A percentile compares a stretch with the other conserved stretches of the same genome.
Evolutionary conservation across 805 yeast species (phyloP).

Genomic region (Ogataea henricii): DNA sequence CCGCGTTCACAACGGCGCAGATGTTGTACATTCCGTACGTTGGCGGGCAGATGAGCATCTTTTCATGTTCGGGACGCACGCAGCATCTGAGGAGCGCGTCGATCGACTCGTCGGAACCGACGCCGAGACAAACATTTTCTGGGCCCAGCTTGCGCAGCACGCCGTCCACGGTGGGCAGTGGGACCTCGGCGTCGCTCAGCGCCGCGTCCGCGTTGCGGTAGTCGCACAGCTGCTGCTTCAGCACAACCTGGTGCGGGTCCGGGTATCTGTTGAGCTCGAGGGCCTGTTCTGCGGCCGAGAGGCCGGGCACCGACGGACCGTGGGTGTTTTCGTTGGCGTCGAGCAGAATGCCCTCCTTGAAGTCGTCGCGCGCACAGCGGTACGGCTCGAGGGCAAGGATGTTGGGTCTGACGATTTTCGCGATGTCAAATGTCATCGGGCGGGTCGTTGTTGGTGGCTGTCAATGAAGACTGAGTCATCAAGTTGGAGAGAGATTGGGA

Average conservation of each 20-base stretch:
- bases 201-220: slow-evolving; percentile 62
- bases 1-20: slow-evolving; percentile 88
- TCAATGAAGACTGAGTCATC: too few species aligned
- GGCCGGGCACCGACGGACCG: slow-evolving; percentile 70
- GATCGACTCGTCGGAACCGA: slow-evolving; percentile 95
- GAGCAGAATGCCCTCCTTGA: slow-evolving; percentile 79
- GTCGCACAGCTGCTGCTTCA: slow-evolving; percentile 70
- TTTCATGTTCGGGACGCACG: slow-evolving; percentile 81
- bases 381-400: slow-evolving; percentile 84
- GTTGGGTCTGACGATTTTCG: slow-evolving; percentile 77
- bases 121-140: slow-evolving; percentile 86
- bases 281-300: slow-evolving; percentile 45
- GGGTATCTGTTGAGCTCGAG: slow-evolving; percentile 87
- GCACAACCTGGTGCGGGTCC: slow-evolving; percentile 86
- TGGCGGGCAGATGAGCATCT: slow-evolving; percentile 86
- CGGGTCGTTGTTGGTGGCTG: neutral
- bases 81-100: slow-evolving; percentile 85
- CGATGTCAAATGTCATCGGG: slow-evolving; percentile 50
- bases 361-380: slow-evolving; percentile 96
- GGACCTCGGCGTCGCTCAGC: slow-evolving; percentile 23
- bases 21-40: slow-evolving; percentile 97
- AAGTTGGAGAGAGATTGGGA: too few species aligned
- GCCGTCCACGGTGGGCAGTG: slow-evolving; percentile 22
- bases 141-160: slow-evolving; percentile 34
- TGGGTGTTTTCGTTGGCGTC: slow-evolving; percentile 97